Conservation (phyloP, 2,329 filamentous ascomycete genomes). For the Stachybotrys chartarum region DNA sequence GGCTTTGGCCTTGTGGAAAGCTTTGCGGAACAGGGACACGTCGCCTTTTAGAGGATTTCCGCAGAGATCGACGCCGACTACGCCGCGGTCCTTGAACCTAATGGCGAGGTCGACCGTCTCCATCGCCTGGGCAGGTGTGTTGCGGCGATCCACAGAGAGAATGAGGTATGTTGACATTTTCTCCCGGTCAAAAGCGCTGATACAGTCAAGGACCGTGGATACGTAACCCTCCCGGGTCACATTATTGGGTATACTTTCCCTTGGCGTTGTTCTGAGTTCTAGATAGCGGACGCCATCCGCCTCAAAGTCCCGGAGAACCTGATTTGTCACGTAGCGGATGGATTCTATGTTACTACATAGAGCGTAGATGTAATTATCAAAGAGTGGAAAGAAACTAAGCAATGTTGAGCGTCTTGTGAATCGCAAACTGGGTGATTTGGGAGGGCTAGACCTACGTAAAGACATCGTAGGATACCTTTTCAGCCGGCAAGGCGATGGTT, state of each 20-base stretch:
- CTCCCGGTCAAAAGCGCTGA: slow-evolving; percentile 42
- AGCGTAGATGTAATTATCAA: slow-evolving; percentile 72
- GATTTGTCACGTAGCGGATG: slow-evolving; percentile 53
- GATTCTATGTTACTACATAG: slow-evolving; percentile 58
- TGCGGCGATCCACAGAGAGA: slow-evolving; percentile 65
- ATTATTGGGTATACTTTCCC: slow-evolving; percentile 40
- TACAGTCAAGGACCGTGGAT: slow-evolving; percentile 55
- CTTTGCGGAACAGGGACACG: slow-evolving; percentile 49
- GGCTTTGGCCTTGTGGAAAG: slow-evolving; percentile 50
- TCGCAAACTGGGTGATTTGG: neutral
- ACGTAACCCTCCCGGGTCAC: slow-evolving; percentile 61
- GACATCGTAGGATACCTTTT: slow-evolving; percentile 65
- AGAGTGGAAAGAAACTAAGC: slow-evolving; percentile 66
- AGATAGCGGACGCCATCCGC: slow-evolving; percentile 68
- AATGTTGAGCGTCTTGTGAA: neutral
- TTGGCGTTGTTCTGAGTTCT: slow-evolving; percentile 74
- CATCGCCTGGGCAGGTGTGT: slow-evolving; percentile 50
- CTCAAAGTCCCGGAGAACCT: slow-evolving; percentile 60
- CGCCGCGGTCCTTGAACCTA: slow-evolving; percentile 41
- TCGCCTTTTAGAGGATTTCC: slow-evolving; percentile 63
- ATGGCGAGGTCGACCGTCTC: slow-evolving; percentile 58
- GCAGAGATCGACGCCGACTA: slow-evolving; percentile 73
- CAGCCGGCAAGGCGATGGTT: slow-evolving; percentile 57
- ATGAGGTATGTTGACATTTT: slow-evolving; percentile 59
- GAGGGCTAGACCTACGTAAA: slow-evolving; percentile 45